Base-by-base conservation (phyloP, 495 filamentous ascomycete species). In the Cetradonia linearis region DNA sequence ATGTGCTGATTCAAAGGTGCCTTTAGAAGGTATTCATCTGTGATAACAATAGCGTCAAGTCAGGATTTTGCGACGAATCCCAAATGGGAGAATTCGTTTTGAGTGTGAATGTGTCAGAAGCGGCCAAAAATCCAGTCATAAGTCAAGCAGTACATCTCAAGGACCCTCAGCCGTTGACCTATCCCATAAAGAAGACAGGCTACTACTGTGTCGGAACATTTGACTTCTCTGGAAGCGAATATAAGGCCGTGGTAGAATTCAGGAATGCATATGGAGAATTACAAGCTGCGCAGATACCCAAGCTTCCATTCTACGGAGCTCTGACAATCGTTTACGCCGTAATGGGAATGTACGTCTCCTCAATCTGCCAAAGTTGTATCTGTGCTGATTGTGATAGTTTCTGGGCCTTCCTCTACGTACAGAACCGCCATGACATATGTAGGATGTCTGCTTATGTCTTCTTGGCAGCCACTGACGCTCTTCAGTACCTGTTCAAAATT, bases 251-350 rank as follows among this genome's bases (percentile, higher is more conserved):
- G 25, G 84, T 95, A 52, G 90, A 91, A 69, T 97, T 97, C 71
- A 82, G 89, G 60, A 96, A 97, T 73, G 87, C 93, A 14, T 99
- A 91, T 67, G 93, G 93, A 68, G 92, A 97, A 77, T 85, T 99
- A 54, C 90, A 93, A 1, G 93, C 87, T 27, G 86, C 89, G 11
- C 91, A 97, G 71, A 96, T 99, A 67, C 86, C 93, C 16, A 97
- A 97, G 71, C 81, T 99, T 56, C 92, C 94, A 1, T 99, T 99
- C 72, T 99, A 99, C 66, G 93, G 92, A 48, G 92, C 86, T 40
- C 78, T 97, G 63, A 92, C 94, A 3, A 94, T 99, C 62, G 83
- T 91, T 38, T 99, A 99, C 71, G 90, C 90, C 47, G 81, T 97
- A 36, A 80, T 97, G 68, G 84, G 81, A 69, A 77, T 82, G 79